Conservation (phyloP, 1,284 basidiomycete genomes). For the Wolfiporia cocos region DNA sequence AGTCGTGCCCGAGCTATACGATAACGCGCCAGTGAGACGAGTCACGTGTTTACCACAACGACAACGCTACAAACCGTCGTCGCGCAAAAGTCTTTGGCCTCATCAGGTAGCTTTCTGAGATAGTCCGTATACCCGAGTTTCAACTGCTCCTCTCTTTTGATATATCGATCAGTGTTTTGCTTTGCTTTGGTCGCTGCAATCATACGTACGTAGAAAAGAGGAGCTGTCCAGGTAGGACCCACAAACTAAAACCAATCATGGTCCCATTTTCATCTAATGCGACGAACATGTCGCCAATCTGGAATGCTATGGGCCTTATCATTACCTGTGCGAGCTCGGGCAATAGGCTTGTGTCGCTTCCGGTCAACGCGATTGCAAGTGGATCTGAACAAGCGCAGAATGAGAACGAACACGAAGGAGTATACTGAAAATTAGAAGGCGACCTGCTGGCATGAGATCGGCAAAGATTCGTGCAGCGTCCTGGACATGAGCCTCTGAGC, state of each 20-base stretch:
- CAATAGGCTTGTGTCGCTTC: neutral
- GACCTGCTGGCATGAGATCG: neutral
- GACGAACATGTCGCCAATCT: conserved; percentile 9
- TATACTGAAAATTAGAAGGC: neutral
- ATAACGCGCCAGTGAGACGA: neutral
- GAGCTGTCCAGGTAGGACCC: conserved; percentile 4
- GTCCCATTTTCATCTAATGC: conserved; percentile 7
- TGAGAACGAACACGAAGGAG: neutral
- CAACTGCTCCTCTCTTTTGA: conserved; percentile 10
- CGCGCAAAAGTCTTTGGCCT: conserved; percentile 10
- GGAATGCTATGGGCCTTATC: conserved; percentile 3
- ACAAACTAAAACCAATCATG: conserved; percentile 9
- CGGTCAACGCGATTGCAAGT: conserved; percentile 1
- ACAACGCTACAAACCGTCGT: conserved; percentile 1
- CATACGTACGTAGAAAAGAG: conserved; percentile 5
- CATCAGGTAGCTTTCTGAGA: conserved; percentile 8
- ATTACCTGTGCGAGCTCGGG: neutral
- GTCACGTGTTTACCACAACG: no score
- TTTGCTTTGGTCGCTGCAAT: no score
- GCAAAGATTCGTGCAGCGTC: neutral
- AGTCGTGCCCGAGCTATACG: conserved; percentile 6
- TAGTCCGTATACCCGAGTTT: conserved; percentile 5
- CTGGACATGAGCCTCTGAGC: neutral
- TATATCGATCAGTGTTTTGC: no score
- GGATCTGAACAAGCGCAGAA: conserved; percentile 1